Evolutionary conservation across 768 basidiomycete species (phyloP).

Genomic region (Suillus paluster): DNA sequence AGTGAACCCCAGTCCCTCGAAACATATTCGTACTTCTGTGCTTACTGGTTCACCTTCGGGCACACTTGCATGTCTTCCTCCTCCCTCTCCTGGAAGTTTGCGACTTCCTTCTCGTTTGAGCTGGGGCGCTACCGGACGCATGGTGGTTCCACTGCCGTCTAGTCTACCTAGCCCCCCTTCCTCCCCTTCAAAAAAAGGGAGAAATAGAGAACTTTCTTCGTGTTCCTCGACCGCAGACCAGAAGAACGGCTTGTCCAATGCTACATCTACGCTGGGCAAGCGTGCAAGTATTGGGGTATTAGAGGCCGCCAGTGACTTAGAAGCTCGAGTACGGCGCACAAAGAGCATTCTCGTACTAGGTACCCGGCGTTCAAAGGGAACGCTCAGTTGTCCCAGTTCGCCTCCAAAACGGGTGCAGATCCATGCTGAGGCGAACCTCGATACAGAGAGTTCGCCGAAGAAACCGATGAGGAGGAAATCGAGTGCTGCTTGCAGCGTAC

Average conservation of each 20-base stretch:
- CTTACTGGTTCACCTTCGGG: neutral
- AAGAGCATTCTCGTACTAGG: slow-evolving; percentile 38
- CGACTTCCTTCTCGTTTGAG: slow-evolving; percentile 36
- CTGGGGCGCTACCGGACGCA: slow-evolving; percentile 30
- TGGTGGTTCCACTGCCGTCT: slow-evolving; percentile 12
- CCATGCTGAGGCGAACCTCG: slow-evolving; percentile 25
- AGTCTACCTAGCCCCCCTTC: slow-evolving; percentile 34
- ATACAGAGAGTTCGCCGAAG: slow-evolving; percentile 4
- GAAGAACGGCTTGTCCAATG: neutral
- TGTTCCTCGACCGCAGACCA: slow-evolving; percentile 14
- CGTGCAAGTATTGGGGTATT: slow-evolving; percentile 35
- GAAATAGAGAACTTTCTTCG: slow-evolving; percentile 8
- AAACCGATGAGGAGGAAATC: slow-evolving; percentile 29
- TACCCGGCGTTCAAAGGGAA: slow-evolving; percentile 27
- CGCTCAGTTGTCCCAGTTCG: slow-evolving; percentile 11
- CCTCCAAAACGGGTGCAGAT: slow-evolving; percentile 34
- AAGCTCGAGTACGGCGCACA: slow-evolving; percentile 17
- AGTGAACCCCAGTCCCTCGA: slow-evolving; percentile 21
- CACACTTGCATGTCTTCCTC: neutral
- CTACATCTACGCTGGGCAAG: slow-evolving; percentile 3
- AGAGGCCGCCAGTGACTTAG: slow-evolving; percentile 28
- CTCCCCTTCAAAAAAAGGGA: slow-evolving; percentile 27
- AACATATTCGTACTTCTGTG: slow-evolving; percentile 28
- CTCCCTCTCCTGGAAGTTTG: slow-evolving; percentile 33
- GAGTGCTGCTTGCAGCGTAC: slow-evolving; percentile 17